phyloP scores from a whole-genome alignment of 2,329 filamentous ascomycete genomes.

The Aspergillus persii region DNA sequence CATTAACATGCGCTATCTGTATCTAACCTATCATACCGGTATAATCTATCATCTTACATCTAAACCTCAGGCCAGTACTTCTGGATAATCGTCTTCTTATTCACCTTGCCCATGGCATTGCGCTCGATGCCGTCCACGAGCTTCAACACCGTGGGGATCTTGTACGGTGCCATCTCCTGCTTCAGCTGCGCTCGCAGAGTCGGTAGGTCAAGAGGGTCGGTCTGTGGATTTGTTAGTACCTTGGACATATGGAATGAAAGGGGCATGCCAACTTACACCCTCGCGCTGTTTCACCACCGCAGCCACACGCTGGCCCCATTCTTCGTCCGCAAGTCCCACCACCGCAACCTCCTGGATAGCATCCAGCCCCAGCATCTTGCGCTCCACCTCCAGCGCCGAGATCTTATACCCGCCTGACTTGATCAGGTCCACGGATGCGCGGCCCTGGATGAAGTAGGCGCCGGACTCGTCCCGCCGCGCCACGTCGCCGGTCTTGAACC shows the following conservation, averaged over 20 bases:
- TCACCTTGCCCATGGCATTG: conserved; percentile 81
- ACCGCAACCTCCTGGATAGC: conserved; percentile 54
- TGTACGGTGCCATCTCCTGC: conserved; percentile 71
- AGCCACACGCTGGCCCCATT: conserved; percentile 57
- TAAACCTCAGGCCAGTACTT: conserved; percentile 35
- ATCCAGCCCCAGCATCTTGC: conserved; percentile 50
- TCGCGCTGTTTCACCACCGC: conserved; percentile 47
- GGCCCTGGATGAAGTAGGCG: conserved; percentile 54
- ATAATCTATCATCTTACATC: neutral
- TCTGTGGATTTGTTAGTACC: conserved; percentile 19
- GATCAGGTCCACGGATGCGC: conserved; percentile 54
- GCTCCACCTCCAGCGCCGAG: conserved; percentile 54
- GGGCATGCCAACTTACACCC: conserved; percentile 26
- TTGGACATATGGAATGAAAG: neutral
- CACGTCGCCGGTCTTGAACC: conserved; percentile 51
- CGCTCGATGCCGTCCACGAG: conserved; percentile 62
- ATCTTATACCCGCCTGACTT: conserved; percentile 58
- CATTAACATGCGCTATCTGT: neutral
- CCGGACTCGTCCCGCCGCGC: conserved; percentile 34
- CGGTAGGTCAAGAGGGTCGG: conserved; percentile 29
- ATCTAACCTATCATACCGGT: neutral
- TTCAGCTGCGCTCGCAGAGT: conserved; percentile 35
- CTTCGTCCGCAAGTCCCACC: conserved; percentile 53
- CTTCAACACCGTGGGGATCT: conserved; percentile 86
- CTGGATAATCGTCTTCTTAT: conserved; percentile 40